Percentiles rank a stretch among this genome's conserved stretches.
These are phyloP conservation scores for Apophysomyces trapeziformis DNA, from an alignment of 371 early-diverging fungal genomes.

Conservation along the genomic window DNA sequence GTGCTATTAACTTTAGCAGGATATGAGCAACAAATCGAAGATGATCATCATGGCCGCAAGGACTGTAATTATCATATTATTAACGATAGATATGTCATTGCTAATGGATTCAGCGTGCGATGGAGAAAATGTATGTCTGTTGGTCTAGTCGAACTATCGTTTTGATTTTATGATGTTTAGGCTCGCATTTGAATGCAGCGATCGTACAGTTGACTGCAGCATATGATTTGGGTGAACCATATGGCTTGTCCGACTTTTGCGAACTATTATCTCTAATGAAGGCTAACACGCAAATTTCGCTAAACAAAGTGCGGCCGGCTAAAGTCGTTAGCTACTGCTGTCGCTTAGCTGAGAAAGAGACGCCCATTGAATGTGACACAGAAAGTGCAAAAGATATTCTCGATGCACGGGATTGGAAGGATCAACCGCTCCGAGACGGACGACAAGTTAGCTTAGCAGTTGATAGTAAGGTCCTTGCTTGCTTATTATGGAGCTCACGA, in stretches of 20 bases:
- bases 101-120: slow-evolving; percentile 37
- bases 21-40: slow-evolving; percentile 15
- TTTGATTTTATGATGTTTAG: neutral
- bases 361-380: neutral
- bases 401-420: neutral
- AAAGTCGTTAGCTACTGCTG: neutral
- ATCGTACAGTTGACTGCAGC: neutral
- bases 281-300: neutral
- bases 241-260: neutral
- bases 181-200: neutral
- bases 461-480: neutral
- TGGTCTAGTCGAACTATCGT: neutral
- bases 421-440: neutral
- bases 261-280: neutral
- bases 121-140: slow-evolving; percentile 23
- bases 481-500: neutral
- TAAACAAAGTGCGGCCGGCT: neutral
- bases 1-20: slow-evolving; percentile 18
- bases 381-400: neutral
- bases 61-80: slow-evolving; percentile 25
- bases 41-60: slow-evolving; percentile 22
- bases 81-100: slow-evolving; percentile 23
- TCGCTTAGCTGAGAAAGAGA: neutral
- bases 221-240: neutral
- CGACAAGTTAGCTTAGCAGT: neutral